Conservation (phyloP, 768 basidiomycete genomes). For the Trametes cingulata region DNA sequence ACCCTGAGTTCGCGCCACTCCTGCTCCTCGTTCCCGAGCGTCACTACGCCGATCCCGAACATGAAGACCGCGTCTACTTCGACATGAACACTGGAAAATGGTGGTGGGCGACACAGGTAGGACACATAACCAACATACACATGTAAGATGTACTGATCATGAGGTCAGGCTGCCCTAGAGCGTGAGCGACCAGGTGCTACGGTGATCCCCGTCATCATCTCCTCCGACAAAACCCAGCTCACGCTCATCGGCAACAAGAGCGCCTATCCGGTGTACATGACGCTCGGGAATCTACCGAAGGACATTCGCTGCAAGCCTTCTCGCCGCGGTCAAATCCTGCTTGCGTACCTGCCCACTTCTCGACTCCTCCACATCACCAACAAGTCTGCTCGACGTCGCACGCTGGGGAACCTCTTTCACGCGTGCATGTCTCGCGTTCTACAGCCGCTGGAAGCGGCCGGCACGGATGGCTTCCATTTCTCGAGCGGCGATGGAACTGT, state of each 20-base stretch:
- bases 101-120: constrained; percentile 54
- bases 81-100: constrained; percentile 52
- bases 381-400: constrained; percentile 23
- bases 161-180: constrained; percentile 20
- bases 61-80: constrained; percentile 32
- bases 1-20: constrained; percentile 34
- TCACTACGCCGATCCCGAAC: constrained; percentile 36
- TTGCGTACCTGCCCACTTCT: constrained; percentile 30
- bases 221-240: constrained; percentile 28
- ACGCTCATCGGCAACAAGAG: constrained; percentile 24
- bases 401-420: constrained; percentile 29
- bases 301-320: constrained; percentile 29
- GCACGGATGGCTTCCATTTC: constrained; percentile 18
- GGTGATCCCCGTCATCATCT: constrained; percentile 26
- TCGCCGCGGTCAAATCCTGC: constrained; percentile 26
- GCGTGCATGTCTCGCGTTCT: constrained; percentile 20
- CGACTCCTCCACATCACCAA: constrained; percentile 22
- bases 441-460: constrained; percentile 15
- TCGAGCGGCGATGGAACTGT: constrained; percentile 25
- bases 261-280: constrained; percentile 31
- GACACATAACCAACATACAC: constrained; percentile 1
- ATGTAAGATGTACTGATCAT: not conserved
- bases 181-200: constrained; percentile 20
- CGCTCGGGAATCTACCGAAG: constrained; percentile 31
- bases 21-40: constrained; percentile 38